Evolutionary conservation across 805 yeast genomes (phyloP).

Genomic region (Zygotorulaspora sp.): DNA sequence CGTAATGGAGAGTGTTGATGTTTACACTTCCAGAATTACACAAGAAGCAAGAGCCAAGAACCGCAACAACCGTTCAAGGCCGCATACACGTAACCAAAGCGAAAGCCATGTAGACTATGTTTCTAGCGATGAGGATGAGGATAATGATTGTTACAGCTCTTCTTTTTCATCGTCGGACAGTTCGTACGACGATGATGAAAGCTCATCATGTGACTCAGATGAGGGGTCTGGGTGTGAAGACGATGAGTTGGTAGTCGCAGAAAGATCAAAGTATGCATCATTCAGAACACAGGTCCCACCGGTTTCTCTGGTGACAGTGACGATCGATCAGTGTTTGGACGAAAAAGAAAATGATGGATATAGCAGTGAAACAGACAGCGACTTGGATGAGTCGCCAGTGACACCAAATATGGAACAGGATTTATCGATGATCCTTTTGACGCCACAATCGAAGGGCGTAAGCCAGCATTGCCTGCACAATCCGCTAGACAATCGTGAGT

Average conservation of each 20-base stretch:
- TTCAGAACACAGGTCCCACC: background rate
- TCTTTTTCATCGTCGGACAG: constrained; percentile 11
- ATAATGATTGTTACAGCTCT: constrained; percentile 7
- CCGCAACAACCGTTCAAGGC: constrained; percentile 8
- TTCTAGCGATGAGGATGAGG: constrained; percentile 16
- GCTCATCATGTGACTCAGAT: constrained; percentile 6
- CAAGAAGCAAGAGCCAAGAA: background rate
- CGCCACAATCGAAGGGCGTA: background rate
- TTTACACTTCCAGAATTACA: constrained; percentile 5
- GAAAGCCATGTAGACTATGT: background rate
- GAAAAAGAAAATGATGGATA: constrained; percentile 13
- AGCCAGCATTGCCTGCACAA: background rate
- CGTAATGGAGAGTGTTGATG: constrained; percentile 23
- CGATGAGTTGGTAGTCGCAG: constrained; percentile 4
- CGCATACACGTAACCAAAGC: background rate
- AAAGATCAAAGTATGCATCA: constrained; percentile 5
- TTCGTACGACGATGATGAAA: constrained; percentile 13
- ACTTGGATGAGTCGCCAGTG: constrained; percentile 11
- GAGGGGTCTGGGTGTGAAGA: too few species aligned
- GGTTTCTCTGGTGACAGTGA: constrained; percentile 7
- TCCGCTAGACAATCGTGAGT: constrained; percentile 3
- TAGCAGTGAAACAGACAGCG: constrained; percentile 23
- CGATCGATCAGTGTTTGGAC: constrained; percentile 8
- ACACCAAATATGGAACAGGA: constrained; percentile 12
- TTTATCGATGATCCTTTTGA: constrained; percentile 8